Evolutionary conservation across 1,284 basidiomycete species (phyloP).

Genomic region (Tremellales sp.): DNA sequence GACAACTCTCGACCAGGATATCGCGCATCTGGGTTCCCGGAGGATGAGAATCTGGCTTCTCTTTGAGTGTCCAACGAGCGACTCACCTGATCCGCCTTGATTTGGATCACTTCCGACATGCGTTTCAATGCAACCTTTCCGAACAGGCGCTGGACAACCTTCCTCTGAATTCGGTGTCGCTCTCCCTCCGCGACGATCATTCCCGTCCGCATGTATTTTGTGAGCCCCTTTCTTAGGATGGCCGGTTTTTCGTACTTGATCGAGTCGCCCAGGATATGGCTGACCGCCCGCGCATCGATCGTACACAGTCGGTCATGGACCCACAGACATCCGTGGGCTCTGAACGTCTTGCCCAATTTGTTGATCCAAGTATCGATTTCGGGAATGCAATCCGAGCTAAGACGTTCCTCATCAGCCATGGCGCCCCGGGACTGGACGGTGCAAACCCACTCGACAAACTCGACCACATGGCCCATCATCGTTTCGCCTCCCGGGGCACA

Average conservation of each 20-base stretch:
- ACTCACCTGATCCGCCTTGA: constrained; percentile 24
- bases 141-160: constrained; percentile 25
- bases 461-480: constrained; percentile 8
- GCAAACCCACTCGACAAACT: constrained; percentile 11
- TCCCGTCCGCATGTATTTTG: constrained; percentile 23
- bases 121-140: constrained; percentile 12
- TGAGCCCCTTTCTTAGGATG: constrained; percentile 16
- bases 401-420: background rate
- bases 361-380: constrained; percentile 15
- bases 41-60: background rate
- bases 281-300: constrained; percentile 22
- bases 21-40: constrained; percentile 13
- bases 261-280: constrained; percentile 18
- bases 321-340: constrained; percentile 17
- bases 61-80: background rate
- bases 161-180: constrained; percentile 25
- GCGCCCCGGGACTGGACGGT: background rate
- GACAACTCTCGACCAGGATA: constrained; percentile 12
- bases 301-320: constrained; percentile 26
- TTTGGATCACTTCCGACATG: constrained; percentile 19
- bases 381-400: constrained; percentile 8
- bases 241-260: constrained; percentile 20
- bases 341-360: constrained; percentile 16
- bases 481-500: constrained; percentile 10
- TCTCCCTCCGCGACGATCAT: constrained; percentile 27